Conservation (phyloP, 805 yeast species). For the Candida insectalens region DNA sequence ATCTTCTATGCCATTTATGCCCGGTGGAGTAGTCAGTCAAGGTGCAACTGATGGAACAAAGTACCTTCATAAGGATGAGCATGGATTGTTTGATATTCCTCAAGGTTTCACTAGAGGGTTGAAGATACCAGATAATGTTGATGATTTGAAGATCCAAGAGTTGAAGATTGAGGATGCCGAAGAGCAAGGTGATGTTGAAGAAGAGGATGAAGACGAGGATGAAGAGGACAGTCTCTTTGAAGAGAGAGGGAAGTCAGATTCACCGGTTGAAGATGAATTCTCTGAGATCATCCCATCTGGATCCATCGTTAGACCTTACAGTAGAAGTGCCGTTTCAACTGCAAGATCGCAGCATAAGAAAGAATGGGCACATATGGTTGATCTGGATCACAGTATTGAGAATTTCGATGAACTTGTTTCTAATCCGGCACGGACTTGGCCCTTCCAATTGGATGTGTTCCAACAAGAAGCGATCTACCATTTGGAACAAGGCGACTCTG, state of each 20-base stretch:
- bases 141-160: constrained; percentile 4
- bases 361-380: constrained; percentile 95
- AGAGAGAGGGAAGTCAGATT: constrained; percentile 26
- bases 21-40: constrained; percentile 54
- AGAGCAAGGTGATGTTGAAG: constrained; percentile 1
- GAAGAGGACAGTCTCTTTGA: constrained; percentile 24
- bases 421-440: constrained; percentile 88
- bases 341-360: constrained; percentile 19
- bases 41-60: constrained; percentile 24
- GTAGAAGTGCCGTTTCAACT: constrained; percentile 5
- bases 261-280: constrained; percentile 15
- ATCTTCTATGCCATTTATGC: constrained; percentile 77
- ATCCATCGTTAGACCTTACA: constrained; percentile 18
- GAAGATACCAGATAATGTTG: constrained; percentile 6
- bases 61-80: constrained; percentile 52
- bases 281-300: constrained; percentile 19
- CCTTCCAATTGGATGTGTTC: constrained; percentile 88
- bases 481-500: constrained; percentile 96
- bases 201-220: constrained; percentile 3
- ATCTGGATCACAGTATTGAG: constrained; percentile 69
- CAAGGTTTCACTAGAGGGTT: constrained; percentile 78
- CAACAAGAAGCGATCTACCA: constrained; percentile 97
- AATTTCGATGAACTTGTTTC: constrained; percentile 87
- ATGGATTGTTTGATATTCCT: constrained; percentile 76
- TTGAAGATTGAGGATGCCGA: constrained; percentile 6